Evolutionary conservation across 2,329 filamentous ascomycete genomes (phyloP), one percentile per base, ranked within the genome.

Genomic region (Arthrobotrys sphaeroides): DNA sequence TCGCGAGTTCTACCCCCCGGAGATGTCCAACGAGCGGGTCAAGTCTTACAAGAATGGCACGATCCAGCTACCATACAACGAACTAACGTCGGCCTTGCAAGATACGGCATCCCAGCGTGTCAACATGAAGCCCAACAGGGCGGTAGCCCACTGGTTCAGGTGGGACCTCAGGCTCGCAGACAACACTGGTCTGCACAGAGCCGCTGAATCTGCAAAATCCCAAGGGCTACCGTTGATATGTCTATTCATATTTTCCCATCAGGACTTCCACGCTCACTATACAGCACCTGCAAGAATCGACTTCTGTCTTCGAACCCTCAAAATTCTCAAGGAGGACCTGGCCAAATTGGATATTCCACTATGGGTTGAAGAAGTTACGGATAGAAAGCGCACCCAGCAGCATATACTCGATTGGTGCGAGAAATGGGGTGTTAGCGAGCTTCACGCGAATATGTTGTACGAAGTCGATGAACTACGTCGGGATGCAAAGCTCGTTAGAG

Each of bases 111-210:
- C 82, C 0, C 81, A 83, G 36, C 86, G 91, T 6, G 83, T 85
- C 26, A 82, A 83, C 0, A 85, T 91, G 10, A 77, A 83, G 0
- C 83, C 86, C 0, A 87, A 87, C 28, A 84, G 87, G 24, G 88
- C 89, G 0, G 90, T 96, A 0, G 87, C 96, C 0, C 92, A 96
- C 82, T 97, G 93, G 93, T 97, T 94, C 84, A 96, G 95, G 83
- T 89, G 88, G 80, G 94, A 97, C 81, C 83, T 96, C 59, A 87
- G 93, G 1, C 85, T 87, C 1, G 82, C 83, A 0, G 94, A 97
- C 81, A 97, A 96, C 81, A 90, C 87, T 6, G 88, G 88, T 0
- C 82, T 97, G 22, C 86, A 87, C 33, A 82, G 89, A 75, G 93
- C 93, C 0, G 89, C 87, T 66, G 83, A 88, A 69, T 85, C 86